Evolutionary conservation across 345 rosid genomes (phyloP).

Genomic region (Camelina neglecta): DNA sequence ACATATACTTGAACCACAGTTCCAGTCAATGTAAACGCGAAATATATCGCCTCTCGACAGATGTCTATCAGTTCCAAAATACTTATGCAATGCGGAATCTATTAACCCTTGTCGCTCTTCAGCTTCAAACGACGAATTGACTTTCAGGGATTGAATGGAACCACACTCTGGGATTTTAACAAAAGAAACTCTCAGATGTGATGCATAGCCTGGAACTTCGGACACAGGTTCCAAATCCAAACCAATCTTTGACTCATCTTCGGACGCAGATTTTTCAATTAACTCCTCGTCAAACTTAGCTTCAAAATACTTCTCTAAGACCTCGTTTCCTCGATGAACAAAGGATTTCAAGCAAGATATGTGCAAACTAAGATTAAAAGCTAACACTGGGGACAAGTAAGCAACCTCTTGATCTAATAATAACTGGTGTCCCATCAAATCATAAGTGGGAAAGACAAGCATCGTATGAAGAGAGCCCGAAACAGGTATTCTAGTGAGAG

Average conservation of each 20-base stretch:
- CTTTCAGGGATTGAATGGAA: slow-evolving; percentile 64
- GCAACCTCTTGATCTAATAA: slow-evolving; percentile 62
- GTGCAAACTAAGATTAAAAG: slow-evolving; percentile 85
- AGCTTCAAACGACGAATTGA: slow-evolving; percentile 65
- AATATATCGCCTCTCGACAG: slow-evolving; percentile 79
- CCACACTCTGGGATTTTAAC: slow-evolving; percentile 95
- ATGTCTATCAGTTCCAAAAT: slow-evolving; percentile 79
- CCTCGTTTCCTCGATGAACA: slow-evolving; percentile 61
- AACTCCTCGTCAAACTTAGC: slow-evolving; percentile 52
- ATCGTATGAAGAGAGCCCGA: slow-evolving; percentile 47
- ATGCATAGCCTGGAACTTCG: slow-evolving; percentile 70
- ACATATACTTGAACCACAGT: slow-evolving; percentile 76
- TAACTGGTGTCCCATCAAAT: slow-evolving; percentile 49
- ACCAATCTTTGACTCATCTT: slow-evolving; percentile 48
- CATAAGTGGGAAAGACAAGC: slow-evolving; percentile 67
- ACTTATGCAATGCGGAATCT: slow-evolving; percentile 76
- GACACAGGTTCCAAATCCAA: slow-evolving; percentile 62
- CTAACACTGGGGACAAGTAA: slow-evolving; percentile 79
- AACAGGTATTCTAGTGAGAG: slow-evolving; percentile 21
- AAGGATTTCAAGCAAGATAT: slow-evolving; percentile 70
- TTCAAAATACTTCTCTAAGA: slow-evolving; percentile 62
- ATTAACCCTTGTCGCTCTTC: slow-evolving; percentile 87
- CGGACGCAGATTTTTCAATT: slow-evolving; percentile 19
- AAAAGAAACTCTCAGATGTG: slow-evolving; percentile 84
- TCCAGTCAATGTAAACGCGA: slow-evolving; percentile 66